Base-by-base conservation (phyloP, 2,329 filamentous ascomycete genomes). In the Clarireedia paspali region DNA sequence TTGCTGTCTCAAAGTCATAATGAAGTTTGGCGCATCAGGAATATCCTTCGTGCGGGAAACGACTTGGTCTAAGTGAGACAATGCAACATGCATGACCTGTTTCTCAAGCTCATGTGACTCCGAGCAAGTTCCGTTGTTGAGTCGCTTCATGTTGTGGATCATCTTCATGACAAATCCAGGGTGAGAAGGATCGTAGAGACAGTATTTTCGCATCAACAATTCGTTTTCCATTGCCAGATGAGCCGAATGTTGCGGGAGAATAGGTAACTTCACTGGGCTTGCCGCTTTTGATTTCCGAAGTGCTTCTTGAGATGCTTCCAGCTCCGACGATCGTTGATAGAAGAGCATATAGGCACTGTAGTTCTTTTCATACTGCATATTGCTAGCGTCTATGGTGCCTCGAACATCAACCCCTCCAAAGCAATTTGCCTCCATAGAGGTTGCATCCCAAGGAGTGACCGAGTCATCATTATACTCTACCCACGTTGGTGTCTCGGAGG, bases 341-440 rank as follows among this genome's bases (percentile, higher is more conserved):
- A 99, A 97, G 7, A 99, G 79, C 89, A 99, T 97, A 70, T 99
- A 99, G 12, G 92, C 94, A 69, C 90, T 97, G 75, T 86, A 86
- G 4, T 81, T 80, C 70, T 91, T 92, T 64, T 85, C 81, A 61
- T 79, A 83, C 0, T 75, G 62, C 17, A 76, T 68, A 58, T 74
- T 73, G 64, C 74, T 71, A 50, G 64, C 66, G 58, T 79, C 73
- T 65, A 76, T 73, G 59, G 77, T 64, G 57, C 73, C 61, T 7
- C 78, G 74, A 57, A 78, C 78, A 57, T 87, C 84, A 4, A 74
- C 68, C 1, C 89, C 89, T n/a, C 89, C 89, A 73, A 91, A 96
- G 63, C 91, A 94, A 44, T 85, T 81, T 53, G 79, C 78, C 58
- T 88, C 83, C 72, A 97, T 87, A 23, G 83, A 79, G 1, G 75